Evolutionary conservation across 163 green algal genomes (phyloP).

Genomic region (Chlorella variabilis): DNA sequence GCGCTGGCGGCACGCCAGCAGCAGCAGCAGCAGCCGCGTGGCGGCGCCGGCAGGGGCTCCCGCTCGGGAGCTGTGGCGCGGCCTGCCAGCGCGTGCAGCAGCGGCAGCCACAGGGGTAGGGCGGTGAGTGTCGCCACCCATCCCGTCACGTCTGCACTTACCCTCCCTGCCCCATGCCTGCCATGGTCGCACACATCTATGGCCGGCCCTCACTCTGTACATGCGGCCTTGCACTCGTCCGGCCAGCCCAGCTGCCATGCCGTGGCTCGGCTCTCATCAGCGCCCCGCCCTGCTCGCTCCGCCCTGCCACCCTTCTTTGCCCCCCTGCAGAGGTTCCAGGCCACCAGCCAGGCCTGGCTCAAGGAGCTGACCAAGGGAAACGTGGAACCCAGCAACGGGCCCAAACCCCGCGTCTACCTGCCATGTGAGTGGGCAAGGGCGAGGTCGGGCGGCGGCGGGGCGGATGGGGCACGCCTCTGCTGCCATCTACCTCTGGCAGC

Average conservation of each 20-base stretch:
- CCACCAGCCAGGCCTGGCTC: constrained; percentile 23
- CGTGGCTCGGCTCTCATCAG: not conserved
- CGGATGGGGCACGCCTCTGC: no score
- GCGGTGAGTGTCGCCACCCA: not conserved
- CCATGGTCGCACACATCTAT: no score
- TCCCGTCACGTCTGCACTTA: not conserved
- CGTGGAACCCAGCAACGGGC: constrained; percentile 13
- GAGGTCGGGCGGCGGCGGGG: no score
- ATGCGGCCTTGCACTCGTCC: no score
- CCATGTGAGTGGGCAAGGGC: constrained; percentile 23
- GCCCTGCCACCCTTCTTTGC: not conserved
- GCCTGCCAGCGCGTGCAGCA: not conserved
- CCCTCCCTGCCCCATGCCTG: not conserved
- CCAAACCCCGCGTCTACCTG: constrained; percentile 28
- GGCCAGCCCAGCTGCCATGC: no score
- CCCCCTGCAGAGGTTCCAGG: constrained; percentile 1
- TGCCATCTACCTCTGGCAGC: not conserved
- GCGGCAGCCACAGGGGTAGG: not conserved
- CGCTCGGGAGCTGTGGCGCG: not conserved
- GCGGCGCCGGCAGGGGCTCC: not conserved
- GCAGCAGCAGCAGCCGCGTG: no score
- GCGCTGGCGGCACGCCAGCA: no score
- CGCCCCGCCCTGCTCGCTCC: not conserved
- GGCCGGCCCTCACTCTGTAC: no score
- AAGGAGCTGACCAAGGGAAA: constrained; percentile 29